Evolutionary conservation across 73 alveolate species (phyloP), one percentile per base, ranked within the genome.

Genomic region (Stentor coeruleus): DNA sequence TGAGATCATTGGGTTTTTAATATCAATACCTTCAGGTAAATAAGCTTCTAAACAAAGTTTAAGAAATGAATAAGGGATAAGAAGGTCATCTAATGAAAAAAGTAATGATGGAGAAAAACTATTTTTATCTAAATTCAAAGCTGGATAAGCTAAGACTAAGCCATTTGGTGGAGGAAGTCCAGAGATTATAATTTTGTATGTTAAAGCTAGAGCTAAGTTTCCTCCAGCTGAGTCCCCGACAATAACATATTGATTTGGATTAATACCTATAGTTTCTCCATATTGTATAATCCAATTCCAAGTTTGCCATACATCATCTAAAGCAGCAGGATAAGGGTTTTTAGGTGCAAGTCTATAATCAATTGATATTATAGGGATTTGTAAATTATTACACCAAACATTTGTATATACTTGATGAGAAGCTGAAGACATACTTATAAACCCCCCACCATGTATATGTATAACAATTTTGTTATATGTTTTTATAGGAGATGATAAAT

Each of bases 151-250:
- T 55, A 93, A 85, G 60, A 93, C 60, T 28, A 93, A 74, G 73
- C 93, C 96, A 92, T 94, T 95, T 20, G 99, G 99, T 40, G 91
- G 80, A 84, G 91, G 84, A 49, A 97, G 86, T 3, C 94, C 93
- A 80, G 85, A 88, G 59, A 87, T 84, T 20, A 95, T 86, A 72
- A 91, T 74, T 39, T 93, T 82, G 80, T 87, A 86, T 35, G 95
- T 86, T 28, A 97, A 74, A 35, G 98, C 98, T 35, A 91, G 87
- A n/a, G 96, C 95, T 86, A 97, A 85, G 84, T 97, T 95, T 3
- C 99, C 99, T 35, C 99, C 99, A 0, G 99, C 99, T 38, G 99
- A 94, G 88, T 97, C 99, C 3, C 99, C 99, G 38, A 92, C 94
- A 55, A 97, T 85, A 2, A 97, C 91, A n/a, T 95, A 84, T 42